phyloP scores from a whole-genome alignment of 1,139 yeast genomes.

The Suhomyces ambrosiae region DNA sequence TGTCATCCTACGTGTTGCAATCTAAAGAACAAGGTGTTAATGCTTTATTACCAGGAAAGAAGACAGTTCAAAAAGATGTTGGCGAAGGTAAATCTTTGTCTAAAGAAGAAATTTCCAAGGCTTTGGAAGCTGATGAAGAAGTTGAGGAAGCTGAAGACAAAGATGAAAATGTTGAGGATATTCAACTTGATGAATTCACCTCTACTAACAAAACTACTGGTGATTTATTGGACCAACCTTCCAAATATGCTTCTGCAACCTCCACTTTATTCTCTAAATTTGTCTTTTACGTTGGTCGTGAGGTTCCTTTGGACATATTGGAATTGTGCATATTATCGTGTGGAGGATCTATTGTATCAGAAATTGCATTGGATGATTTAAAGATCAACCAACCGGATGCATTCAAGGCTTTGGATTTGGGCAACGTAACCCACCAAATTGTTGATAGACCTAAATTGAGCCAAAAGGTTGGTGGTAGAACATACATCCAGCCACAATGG shows the following conservation, averaged over 20 bases:
- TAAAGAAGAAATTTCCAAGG: slow-evolving; percentile 48
- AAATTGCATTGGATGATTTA: slow-evolving; percentile 82
- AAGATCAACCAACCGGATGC: slow-evolving; percentile 43
- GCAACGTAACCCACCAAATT: slow-evolving; percentile 86
- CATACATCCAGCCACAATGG: slow-evolving; percentile 98
- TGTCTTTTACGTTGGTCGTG: slow-evolving; percentile 89
- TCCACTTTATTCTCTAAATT: slow-evolving; percentile 71
- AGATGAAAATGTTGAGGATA: slow-evolving; percentile 44
- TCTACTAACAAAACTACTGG: slow-evolving; percentile 65
- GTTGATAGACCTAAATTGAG: slow-evolving; percentile 85
- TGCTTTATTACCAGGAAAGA: slow-evolving; percentile 44
- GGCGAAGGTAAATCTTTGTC: slow-evolving; percentile 44
- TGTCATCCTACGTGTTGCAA: slow-evolving; percentile 73
- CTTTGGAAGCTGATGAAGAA: slow-evolving; percentile 53
- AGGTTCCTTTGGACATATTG: slow-evolving; percentile 87
- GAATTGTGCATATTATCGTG: slow-evolving; percentile 86
- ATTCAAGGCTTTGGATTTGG: slow-evolving; percentile 56
- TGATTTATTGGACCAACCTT: slow-evolving; percentile 81
- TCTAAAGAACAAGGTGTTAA: slow-evolving; percentile 41
- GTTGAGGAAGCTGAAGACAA: slow-evolving; percentile 40
- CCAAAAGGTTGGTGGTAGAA: slow-evolving; percentile 84
- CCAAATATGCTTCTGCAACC: slow-evolving; percentile 57
- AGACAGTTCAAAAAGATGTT: slow-evolving; percentile 16
- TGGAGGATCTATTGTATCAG: slow-evolving; percentile 87
- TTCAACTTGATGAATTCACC: slow-evolving; percentile 69